Evolutionary conservation across 805 yeast species (phyloP), one percentile per base, ranked within the genome.

Genomic region (Wickerhamomyces xylosicus): DNA sequence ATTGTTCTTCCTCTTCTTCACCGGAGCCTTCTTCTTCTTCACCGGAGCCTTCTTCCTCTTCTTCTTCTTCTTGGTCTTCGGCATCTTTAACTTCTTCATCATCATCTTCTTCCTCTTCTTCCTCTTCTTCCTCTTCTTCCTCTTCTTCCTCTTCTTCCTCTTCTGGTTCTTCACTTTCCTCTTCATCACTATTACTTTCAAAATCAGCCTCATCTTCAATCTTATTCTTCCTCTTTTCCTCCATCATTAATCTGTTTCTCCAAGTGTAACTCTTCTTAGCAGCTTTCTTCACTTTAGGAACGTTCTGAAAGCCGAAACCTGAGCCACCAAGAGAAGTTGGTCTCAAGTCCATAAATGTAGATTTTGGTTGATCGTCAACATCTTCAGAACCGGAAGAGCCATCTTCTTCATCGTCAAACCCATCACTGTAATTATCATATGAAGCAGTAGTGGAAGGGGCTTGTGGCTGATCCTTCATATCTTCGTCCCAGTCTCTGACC

Each of bases 341-440:
- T 46, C 95, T 66, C 53, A 77, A 68, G 56, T 85, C 95, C 13
- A 83, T 69, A 47, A 85, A 84, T 0, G 72, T 57, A 3, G 75
- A 67, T 27, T 52, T 38, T 3, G 39, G 17, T 6, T 37, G 21
- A 6, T 22, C 28, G 3, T 19, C 34, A 27, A 53, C 47, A 8
- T 47, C 50, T 22, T 49, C 43, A 13, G 21, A 34, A 15, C 34
- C 41, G 19, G 36, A 34, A 3, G 34, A 56, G 19, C 48, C 54
- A 10, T 46, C 57, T 34, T 51, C 55, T 11, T 43, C 50, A 13
- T 49, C 54, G 7, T 38, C 50, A 21, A 46, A 53, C 9, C 47
- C 56, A 8, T 36, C 50, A 21, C 42, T 47, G 18, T 39, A 45
- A 10, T 32, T 37, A 27, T 34, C 39, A 31, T 48, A 52, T 7